A percentile compares a stretch with the other conserved stretches of the same genome.
Conservation (phyloP, 176 grass and related monocot species). For the Alloteropsis semialata region DNA sequence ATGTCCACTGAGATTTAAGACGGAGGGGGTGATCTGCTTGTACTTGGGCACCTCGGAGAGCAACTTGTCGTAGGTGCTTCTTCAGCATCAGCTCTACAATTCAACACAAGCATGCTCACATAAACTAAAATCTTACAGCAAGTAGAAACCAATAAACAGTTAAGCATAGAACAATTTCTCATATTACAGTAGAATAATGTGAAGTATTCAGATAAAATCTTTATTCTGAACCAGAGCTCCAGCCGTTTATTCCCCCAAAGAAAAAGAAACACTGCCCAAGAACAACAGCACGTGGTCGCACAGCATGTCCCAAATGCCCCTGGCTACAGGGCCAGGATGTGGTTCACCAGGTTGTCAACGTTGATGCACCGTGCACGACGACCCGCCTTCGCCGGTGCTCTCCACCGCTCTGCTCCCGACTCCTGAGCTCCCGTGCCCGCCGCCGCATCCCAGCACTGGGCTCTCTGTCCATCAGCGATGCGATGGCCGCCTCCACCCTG, state of each 20-base stretch:
- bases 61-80: conserved; percentile 65
- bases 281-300: not conserved
- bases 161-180: not conserved
- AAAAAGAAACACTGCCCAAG: not conserved
- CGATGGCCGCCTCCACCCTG: not conserved
- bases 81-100: conserved; percentile 84
- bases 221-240: too few species aligned
- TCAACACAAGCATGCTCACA: not conserved
- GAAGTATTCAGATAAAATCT: not conserved
- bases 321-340: not conserved
- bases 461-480: conserved; percentile 15
- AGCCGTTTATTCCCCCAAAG: not conserved
- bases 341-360: not conserved
- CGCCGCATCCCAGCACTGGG: too few species aligned
- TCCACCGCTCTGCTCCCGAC: not conserved
- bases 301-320: not conserved
- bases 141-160: conserved; percentile 4
- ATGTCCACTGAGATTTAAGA: too few species aligned
- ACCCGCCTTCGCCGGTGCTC: not conserved
- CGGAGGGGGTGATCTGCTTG: conserved; percentile 53
- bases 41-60: conserved; percentile 45
- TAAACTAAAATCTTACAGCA: not conserved
- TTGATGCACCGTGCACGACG: not conserved
- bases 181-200: not conserved
- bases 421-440: conserved; percentile 11